Conservation (phyloP, 306 rosid species). For the Trifolium dubium region DNA sequence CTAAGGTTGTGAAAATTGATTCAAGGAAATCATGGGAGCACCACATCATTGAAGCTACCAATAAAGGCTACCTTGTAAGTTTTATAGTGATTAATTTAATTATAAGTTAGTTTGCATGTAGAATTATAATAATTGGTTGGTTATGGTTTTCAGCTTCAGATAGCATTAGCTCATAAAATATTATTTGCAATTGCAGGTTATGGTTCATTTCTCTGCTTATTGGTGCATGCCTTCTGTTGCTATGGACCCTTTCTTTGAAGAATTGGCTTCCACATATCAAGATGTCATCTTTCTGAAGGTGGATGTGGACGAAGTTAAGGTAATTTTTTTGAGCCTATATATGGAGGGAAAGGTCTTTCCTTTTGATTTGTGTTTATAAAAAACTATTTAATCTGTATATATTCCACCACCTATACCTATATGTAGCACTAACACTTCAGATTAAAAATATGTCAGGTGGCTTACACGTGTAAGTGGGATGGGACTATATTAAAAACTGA, state of each 20-base stretch:
- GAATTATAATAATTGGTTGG: conserved; percentile 17
- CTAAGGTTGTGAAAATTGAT: conserved; percentile 52
- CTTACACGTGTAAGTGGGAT: neutral
- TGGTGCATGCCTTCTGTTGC: conserved; percentile 60
- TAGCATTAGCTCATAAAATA: conserved; percentile 20
- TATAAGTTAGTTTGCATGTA: conserved; percentile 7
- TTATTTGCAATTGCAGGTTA: conserved; percentile 53
- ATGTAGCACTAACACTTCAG: neutral
- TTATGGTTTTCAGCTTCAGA: conserved; percentile 27
- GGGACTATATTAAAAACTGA: neutral
- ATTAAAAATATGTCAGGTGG: neutral
- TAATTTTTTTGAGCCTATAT: conserved; percentile 31
- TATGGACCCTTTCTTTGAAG: conserved; percentile 50
- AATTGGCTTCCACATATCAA: conserved; percentile 48
- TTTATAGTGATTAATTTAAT: conserved; percentile 4
- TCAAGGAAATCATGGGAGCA: conserved; percentile 50
- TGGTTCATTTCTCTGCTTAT: conserved; percentile 57
- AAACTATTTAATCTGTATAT: neutral
- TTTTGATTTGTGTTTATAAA: conserved; percentile 5
- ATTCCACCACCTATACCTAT: neutral
- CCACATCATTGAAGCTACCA: conserved; percentile 43
- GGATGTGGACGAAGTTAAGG: conserved; percentile 63
- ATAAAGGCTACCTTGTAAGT: conserved; percentile 48
- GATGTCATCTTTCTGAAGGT: conserved; percentile 46
- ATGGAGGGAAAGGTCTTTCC: neutral